Evolutionary conservation across 176 grass and related monocot species (phyloP).

Genomic region (Eragrostis nindensis): DNA sequence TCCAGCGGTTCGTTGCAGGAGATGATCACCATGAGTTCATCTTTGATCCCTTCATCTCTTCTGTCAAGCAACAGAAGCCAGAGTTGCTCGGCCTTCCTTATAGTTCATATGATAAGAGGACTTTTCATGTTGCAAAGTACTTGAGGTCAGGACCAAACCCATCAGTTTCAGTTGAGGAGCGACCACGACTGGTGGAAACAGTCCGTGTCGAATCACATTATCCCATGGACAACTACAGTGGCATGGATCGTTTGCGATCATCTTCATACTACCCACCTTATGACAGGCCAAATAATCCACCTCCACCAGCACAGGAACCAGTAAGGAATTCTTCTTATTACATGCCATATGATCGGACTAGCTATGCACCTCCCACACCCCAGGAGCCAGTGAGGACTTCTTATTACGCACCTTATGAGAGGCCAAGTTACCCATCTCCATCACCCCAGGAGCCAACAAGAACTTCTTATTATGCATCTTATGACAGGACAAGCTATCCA

Average conservation of each 20-base stretch:
- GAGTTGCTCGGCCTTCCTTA: slow-evolving; percentile 68
- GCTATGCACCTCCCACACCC: slow-evolving; percentile 52
- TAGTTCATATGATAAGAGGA: slow-evolving; percentile 67
- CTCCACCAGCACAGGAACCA: slow-evolving; percentile 62
- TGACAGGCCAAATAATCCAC: slow-evolving; percentile 44
- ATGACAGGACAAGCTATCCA: slow-evolving; percentile 50
- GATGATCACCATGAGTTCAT: slow-evolving; percentile 69
- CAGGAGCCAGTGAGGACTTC: slow-evolving; percentile 68
- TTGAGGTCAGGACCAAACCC: slow-evolving; percentile 65
- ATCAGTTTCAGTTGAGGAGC: slow-evolving; percentile 86
- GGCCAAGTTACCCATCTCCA: slow-evolving; percentile 47
- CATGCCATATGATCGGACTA: slow-evolving; percentile 44
- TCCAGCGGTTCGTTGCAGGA: slow-evolving; percentile 65
- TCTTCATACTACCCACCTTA: slow-evolving; percentile 65
- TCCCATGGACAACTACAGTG: slow-evolving; percentile 48
- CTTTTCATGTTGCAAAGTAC: slow-evolving; percentile 72
- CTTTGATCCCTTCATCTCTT: slow-evolving; percentile 69
- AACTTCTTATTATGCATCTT: slow-evolving; percentile 52
- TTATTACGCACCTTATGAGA: slow-evolving; percentile 53
- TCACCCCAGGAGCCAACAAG: slow-evolving; percentile 64
- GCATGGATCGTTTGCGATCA: slow-evolving; percentile 49
- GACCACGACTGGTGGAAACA: slow-evolving; percentile 57
- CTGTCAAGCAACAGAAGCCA: slow-evolving; percentile 60
- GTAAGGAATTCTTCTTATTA: slow-evolving; percentile 59
- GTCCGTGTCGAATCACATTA: slow-evolving; percentile 75